Base-by-base conservation (phyloP, 805 yeast genomes). In the Starmerella vitae region DNA sequence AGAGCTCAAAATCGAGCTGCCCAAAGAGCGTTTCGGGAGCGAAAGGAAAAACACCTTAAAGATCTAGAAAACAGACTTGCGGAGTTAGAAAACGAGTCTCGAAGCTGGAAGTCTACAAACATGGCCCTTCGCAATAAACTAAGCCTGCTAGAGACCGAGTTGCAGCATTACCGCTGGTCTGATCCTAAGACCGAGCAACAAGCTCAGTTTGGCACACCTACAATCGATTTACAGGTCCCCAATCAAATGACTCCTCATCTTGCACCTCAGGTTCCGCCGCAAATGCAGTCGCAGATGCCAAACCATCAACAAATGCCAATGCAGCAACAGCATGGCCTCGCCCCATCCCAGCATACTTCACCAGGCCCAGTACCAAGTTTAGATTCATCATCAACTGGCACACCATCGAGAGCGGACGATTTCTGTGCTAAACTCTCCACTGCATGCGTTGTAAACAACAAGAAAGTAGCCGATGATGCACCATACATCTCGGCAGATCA, bases 1-100 rank as follows among this genome's bases (percentile, higher is more conserved):
- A 84, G 94, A 13, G 96, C 96, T 2, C 97, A 91, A 62, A 88
- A 91, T 59, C 71, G 97, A 52, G 96, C 96, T 3, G 97, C 97
- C n/a, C 98, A 91, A 61, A 68, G 97, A 39, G 97, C 97, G 5
- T 88, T 84, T 61, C 68, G 97, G 41, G 97, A 91, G 61, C 72
- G 97, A 44, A 88, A 88, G 58, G 97, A 88, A 59, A 69, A 68
- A 36, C 83, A 81, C 54, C 71, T 91, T 76, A 72, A 74, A 54
- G 94, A 84, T 47, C 66, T 88, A 45, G 95, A 86, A 56, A 76
- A 74, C 34, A 76, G 81, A 50, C 93, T 88, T 12, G 60, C 67
- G 36, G 58, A 63, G 48, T 67, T 88, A 48, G 95, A 91, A 58
- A 70, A 70, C 46, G 80, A 77, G 48, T 77, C 78, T 42, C 62